Percentiles rank a stretch among this genome's conserved stretches.
phyloP scores from a whole-genome alignment of 2,329 filamentous ascomycete genomes.

The Colletotrichum salicis region DNA sequence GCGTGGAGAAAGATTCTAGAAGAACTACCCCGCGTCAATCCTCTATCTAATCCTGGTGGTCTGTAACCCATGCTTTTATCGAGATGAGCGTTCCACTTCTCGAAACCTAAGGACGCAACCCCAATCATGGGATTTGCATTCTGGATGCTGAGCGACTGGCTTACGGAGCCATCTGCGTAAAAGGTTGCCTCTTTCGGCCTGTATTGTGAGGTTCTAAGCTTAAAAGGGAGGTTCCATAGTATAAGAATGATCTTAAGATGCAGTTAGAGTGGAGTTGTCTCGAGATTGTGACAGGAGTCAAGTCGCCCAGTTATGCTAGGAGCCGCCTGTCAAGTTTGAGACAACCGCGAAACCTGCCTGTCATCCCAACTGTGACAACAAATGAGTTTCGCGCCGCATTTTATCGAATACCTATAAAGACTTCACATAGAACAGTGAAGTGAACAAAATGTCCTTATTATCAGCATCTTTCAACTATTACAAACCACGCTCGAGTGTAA shows the following conservation, averaged over 20 bases:
- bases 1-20: background rate
- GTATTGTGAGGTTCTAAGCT: background rate
- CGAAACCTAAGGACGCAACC: background rate
- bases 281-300: slow-evolving; percentile 18
- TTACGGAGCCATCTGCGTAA: too few relatives aligned
- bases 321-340: slow-evolving; percentile 8
- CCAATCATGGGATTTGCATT: background rate
- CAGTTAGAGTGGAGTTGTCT: slow-evolving; percentile 7
- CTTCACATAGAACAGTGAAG: background rate
- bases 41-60: too few relatives aligned
- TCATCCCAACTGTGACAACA: background rate
- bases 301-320: background rate
- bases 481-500: too few relatives aligned
- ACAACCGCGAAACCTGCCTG: slow-evolving; percentile 3
- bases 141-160: background rate
- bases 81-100: too few relatives aligned
- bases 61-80: too few relatives aligned
- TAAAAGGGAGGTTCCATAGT: background rate
- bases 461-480: too few relatives aligned
- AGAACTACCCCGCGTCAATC: background rate
- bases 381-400: too few relatives aligned
- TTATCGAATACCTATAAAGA: too few relatives aligned
- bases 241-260: slow-evolving; percentile 4
- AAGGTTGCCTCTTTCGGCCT: too few relatives aligned
- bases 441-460: too few relatives aligned